Conservation (phyloP, 208 protist species). For the Sergeia podlipaevii region DNA sequence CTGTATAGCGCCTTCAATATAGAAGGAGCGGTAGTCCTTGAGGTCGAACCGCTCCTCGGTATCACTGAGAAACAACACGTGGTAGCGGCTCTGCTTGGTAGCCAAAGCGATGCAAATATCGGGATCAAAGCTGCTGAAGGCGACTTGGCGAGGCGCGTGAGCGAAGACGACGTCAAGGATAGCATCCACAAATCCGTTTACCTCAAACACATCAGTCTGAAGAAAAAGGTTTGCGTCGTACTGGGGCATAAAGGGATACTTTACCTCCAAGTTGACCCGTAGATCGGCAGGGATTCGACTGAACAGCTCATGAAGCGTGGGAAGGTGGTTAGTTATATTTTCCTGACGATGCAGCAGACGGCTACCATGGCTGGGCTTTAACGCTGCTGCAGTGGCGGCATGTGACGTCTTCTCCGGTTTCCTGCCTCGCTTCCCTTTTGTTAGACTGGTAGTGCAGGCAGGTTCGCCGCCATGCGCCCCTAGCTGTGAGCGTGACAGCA, state of each 20-base stretch:
- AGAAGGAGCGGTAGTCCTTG: slow-evolving; percentile 80
- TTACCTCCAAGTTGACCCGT: slow-evolving; percentile 72
- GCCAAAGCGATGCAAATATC: slow-evolving; percentile 66
- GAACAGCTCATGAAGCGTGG: slow-evolving; percentile 59
- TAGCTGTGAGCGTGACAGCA: too few species aligned
- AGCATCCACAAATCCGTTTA: slow-evolving; percentile 75
- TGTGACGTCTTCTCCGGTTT: background rate
- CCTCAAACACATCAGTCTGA: slow-evolving; percentile 72
- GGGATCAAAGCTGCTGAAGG: slow-evolving; percentile 83
- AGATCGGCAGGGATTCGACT: slow-evolving; percentile 46
- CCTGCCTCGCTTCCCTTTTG: background rate
- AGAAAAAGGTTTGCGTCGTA: slow-evolving; percentile 66
- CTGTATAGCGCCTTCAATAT: slow-evolving; percentile 65
- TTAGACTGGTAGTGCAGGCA: too few species aligned
- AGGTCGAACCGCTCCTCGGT: slow-evolving; percentile 61
- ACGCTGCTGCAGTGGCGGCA: background rate
- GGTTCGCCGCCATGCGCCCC: too few species aligned
- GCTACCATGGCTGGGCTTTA: slow-evolving; percentile 7
- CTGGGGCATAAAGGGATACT: slow-evolving; percentile 72
- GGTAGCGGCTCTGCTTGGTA: slow-evolving; percentile 75
- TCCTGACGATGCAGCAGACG: slow-evolving; percentile 41
- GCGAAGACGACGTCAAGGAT: slow-evolving; percentile 65
- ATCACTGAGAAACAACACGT: slow-evolving; percentile 75
- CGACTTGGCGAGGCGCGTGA: slow-evolving; percentile 54
- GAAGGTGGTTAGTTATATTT: slow-evolving; percentile 68